phyloP scores from a whole-genome alignment of 2,329 filamentous ascomycete species.

The Ascosphaera apis region DNA sequence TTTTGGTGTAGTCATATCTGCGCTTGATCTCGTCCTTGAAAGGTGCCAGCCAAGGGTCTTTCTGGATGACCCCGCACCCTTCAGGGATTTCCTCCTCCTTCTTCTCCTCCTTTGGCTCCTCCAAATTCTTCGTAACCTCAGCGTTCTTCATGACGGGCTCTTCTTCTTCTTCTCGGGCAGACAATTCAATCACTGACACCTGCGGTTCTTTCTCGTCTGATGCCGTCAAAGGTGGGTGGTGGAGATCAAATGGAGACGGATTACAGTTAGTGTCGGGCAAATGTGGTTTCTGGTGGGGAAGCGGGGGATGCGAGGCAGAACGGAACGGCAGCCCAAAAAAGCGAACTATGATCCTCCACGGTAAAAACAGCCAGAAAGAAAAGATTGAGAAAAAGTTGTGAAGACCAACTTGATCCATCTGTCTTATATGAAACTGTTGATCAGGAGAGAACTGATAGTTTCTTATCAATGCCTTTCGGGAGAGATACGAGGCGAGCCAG shows the following conservation, averaged over 20 bases:
- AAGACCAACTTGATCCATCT: background rate
- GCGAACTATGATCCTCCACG: background rate
- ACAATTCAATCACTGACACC: background rate
- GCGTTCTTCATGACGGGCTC: background rate
- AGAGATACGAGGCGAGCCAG: no score
- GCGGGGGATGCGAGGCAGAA: background rate
- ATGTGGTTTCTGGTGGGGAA: background rate
- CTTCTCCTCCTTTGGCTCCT: background rate
- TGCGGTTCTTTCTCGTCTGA: background rate
- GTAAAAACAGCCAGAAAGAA: background rate
- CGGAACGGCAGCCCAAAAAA: background rate
- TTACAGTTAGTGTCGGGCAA: background rate
- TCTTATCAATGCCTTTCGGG: no score
- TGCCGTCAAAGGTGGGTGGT: background rate
- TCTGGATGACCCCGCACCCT: conserved; percentile 50
- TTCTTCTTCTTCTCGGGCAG: background rate
- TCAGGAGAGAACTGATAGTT: no score
- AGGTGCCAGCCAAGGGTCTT: conserved; percentile 77
- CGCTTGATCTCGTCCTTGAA: conserved; percentile 56
- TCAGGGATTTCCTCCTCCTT: background rate
- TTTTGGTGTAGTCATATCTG: conserved; percentile 55
- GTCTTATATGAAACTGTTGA: no score
- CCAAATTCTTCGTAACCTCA: no score
- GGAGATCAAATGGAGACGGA: background rate
- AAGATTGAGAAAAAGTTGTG: background rate